Evolutionary conservation across 257 asterid species (phyloP), one percentile per base, ranked within the genome.

Genomic region (Solanum lignicaule): DNA sequence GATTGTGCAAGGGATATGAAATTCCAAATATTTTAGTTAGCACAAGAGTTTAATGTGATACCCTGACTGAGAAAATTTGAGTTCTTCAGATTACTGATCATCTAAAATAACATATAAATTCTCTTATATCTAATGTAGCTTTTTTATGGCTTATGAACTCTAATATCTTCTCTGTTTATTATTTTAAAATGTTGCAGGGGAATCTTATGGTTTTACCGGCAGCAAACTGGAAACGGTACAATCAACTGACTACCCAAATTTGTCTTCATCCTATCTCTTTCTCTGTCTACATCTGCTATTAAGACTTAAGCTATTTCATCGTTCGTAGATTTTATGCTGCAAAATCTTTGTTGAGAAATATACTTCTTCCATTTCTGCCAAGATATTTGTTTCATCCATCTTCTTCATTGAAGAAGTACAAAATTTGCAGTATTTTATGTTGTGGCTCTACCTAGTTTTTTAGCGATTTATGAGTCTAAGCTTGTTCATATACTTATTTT

Each of bases 161-260:
- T 83, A 62, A 52, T 66, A 27, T 68, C 83, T 74, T 27, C 86
- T 71, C 72, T 89, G 65, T 88, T 60, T n/a, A 36, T 68, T 86
- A 83, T 55, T 83, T 90, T 11, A 82, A 76, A 83, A 74, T 89
- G 91, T 88, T 75, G 86, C 96, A 97, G 99, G 96, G 95, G 98
- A 66, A 93, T 96, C 90, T 86, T 96, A 86, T 92, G 92, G 89
- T 71, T 95, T 82, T 94, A 95, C 93, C 93, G 86, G 91, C 91
- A 92, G 86, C 96, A 92, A 91, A 92, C 95, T 87, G 98, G 98
- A 87, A 93, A 97, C 71, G 97, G 99, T 96, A 94, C 48, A 94
- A 35, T 65, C 35, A 71, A 35, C 60, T 33, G 71, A 73, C 71
- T 36, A n/a, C 46, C 65, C 66, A 20, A 27, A 3, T 5, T 36